phyloP scores from a whole-genome alignment of 2,329 filamentous ascomycete genomes.

The Cladorrhinum sp. region DNA sequence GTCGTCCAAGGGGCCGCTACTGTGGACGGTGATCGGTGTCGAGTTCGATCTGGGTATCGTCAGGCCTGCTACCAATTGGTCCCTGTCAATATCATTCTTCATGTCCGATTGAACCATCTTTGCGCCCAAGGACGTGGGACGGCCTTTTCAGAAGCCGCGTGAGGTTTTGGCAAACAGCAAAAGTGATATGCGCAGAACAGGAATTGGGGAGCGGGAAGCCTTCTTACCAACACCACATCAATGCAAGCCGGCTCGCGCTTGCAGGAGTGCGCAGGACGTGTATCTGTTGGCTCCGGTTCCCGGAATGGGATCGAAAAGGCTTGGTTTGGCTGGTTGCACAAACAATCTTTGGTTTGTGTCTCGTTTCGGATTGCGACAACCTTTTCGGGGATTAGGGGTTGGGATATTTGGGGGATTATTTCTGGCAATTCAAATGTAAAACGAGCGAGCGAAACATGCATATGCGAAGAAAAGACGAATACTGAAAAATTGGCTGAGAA shows the following conservation, averaged over 20 bases:
- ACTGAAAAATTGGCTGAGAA: background rate
- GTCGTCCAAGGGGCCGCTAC: background rate
- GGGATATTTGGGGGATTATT: background rate
- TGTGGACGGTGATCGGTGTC: background rate
- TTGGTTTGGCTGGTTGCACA: constrained; percentile 3
- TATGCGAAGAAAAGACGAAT: background rate
- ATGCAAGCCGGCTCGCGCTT: constrained; percentile 7
- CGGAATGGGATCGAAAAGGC: background rate
- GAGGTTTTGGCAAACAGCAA: no score
- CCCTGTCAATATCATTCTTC: background rate
- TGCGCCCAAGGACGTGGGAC: background rate
- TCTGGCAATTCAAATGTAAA: background rate
- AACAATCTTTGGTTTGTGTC: background rate
- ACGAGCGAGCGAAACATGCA: constrained; percentile 2
- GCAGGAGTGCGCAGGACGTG: background rate
- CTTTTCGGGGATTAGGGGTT: no score
- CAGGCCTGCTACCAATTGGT: background rate
- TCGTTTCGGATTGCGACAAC: constrained; percentile 4
- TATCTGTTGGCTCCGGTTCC: background rate
- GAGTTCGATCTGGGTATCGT: background rate
- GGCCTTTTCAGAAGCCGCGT: background rate
- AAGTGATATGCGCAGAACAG: background rate
- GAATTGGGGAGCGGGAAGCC: background rate
- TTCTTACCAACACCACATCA: constrained; percentile 14
- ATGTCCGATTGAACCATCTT: background rate